These are phyloP conservation scores for Eucalyptus guilfoylei DNA, from an alignment of 345 rosid genomes.

Conservation along the genomic window DNA sequence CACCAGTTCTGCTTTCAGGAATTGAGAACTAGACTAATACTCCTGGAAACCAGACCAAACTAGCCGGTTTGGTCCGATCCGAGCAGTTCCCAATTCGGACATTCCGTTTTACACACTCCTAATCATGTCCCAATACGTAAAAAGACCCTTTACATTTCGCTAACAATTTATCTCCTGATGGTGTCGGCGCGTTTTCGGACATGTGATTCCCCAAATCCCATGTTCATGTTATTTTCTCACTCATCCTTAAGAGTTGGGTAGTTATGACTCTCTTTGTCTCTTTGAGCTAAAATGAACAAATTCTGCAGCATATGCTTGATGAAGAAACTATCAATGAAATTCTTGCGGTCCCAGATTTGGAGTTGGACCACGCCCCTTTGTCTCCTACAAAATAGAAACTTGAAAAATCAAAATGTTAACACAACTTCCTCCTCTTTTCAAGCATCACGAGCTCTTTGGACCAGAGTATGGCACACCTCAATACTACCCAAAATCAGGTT, in stretches of 20 bases:
- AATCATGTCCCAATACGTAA: neutral
- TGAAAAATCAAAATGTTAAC: neutral
- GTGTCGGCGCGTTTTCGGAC: neutral
- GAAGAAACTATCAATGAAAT: too few species aligned
- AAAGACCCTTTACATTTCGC: neutral
- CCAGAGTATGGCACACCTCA: neutral
- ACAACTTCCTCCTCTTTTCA: neutral
- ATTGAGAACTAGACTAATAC: too few species aligned
- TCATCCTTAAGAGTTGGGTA: neutral
- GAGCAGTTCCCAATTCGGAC: fast-evolving
- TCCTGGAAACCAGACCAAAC: too few species aligned
- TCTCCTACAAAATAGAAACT: neutral
- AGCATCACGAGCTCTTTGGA: neutral
- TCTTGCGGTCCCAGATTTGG: too few species aligned
- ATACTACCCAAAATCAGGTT: neutral
- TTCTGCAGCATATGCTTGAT: too few species aligned
- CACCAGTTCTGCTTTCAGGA: fast-evolving
- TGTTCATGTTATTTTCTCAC: neutral
- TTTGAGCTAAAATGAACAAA: too few species aligned
- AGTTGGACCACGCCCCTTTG: too few species aligned
- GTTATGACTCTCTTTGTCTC: neutral
- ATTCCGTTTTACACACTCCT: too few species aligned
- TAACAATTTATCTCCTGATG: neutral
- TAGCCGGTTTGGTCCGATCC: fast-evolving
- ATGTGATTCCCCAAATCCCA: neutral